phyloP scores from a whole-genome alignment of 805 yeast species.

The Monosporozyma aerobia region DNA sequence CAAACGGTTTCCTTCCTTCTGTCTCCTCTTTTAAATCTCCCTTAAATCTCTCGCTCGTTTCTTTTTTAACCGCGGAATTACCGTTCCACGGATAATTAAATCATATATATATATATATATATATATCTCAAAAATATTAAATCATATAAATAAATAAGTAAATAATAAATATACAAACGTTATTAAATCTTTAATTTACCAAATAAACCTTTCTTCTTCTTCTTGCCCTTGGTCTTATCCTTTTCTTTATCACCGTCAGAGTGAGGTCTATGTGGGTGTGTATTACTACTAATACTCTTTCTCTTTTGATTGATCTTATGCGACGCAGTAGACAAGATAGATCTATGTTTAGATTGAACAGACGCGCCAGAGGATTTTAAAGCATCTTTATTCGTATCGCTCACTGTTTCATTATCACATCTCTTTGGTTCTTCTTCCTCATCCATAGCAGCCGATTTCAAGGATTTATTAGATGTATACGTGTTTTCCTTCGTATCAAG shows the following conservation, averaged over 20 bases:
- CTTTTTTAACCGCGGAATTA: no score
- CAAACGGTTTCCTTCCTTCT: no score
- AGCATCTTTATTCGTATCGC: no score
- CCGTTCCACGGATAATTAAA: no score
- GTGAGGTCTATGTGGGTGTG: not conserved
- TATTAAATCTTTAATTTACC: not conserved
- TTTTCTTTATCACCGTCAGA: no score
- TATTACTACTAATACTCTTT: not conserved
- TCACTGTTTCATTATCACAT: no score
- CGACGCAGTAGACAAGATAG: not conserved
- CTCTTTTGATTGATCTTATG: not conserved
- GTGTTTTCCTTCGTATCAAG: not conserved
- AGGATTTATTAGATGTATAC: not conserved
- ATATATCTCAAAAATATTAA: no score
- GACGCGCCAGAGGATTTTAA: not conserved
- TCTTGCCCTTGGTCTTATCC: not conserved
- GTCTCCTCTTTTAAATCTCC: no score
- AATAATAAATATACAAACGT: not conserved
- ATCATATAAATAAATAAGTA: no score
- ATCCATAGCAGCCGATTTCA: not conserved
- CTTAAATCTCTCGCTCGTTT: no score
- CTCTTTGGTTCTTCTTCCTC: no score
- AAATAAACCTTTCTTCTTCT: not conserved
- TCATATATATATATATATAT: no score
- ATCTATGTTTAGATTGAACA: not conserved